Evolutionary conservation across 768 basidiomycete species (phyloP), one percentile per base, ranked within the genome.

Genomic region (Leccinum disarticulatum): DNA sequence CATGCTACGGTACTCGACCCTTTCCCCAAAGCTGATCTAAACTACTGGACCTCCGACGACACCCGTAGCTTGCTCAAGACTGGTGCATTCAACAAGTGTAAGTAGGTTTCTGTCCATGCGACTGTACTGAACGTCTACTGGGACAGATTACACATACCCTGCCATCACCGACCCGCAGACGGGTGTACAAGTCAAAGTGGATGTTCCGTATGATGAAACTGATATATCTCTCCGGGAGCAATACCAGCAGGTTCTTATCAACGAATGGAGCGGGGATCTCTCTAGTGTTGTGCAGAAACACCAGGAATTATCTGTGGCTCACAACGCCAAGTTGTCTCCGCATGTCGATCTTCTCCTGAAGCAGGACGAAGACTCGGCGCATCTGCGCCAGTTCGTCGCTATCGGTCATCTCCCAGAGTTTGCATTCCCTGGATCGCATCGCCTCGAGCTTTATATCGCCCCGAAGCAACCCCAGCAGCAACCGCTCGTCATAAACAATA

Each of bases 111-210:
- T 27, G 22, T 19, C 9, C 6, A 17, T 3, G 22, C 11, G 6
- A 50, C 1, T 6, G 2, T 19, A 13, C 52, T 28, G 10, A 51
- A 54, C 4, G 2, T 38, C 17, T 4, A 14, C n/a, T 41, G 17
- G 25, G 22, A 60, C 25, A 67, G 66, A 62, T 52, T 67, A 67
- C 50, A 65, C 66, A 13, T 67, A 67, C 27, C 66, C 66, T 19
- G n/a, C 56, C 9, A 65, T 67, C 33, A 62, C 11, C 10, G 66
- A 65, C 28, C 49, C 56, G 19, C 15, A 3, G 4, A 57, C 61
- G 2, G 52, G 54, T 13, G 17, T 6, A 4, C 47, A 54, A 10
- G 63, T 68, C 46, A 48, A 62, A 41, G 66, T 68, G 33, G 56
- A 62, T n/a, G 55, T 47, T 14, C 63, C 66, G 3, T 65, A 65